Conservation (phyloP, 2,329 filamentous ascomycete species). For the Penicillium sp. region DNA sequence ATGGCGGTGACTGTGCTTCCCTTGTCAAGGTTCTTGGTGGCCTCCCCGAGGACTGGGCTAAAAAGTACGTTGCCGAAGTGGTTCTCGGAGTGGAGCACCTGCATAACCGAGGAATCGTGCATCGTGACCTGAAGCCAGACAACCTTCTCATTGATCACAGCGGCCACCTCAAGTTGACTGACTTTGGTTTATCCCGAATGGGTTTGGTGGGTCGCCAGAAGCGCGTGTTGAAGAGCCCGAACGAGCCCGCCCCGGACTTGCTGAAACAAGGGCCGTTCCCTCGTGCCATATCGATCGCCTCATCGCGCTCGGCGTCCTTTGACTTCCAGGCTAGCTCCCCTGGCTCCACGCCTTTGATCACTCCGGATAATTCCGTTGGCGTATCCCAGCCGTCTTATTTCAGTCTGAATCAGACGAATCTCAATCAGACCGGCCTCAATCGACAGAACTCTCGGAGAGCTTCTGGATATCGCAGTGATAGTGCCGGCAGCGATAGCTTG, state of each 20-base stretch:
- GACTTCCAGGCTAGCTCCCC: slow-evolving; percentile 85
- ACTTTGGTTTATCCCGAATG: slow-evolving; percentile 97
- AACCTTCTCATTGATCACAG: slow-evolving; percentile 96
- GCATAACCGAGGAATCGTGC: slow-evolving; percentile 90
- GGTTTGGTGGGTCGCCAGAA: slow-evolving; percentile 95
- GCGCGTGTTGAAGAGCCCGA: slow-evolving; percentile 74
- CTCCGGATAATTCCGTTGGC: slow-evolving; percentile 67
- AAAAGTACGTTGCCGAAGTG: slow-evolving; percentile 95
- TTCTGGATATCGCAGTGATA: slow-evolving; percentile 86
- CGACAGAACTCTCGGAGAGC: slow-evolving; percentile 66
- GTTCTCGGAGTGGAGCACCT: slow-evolving; percentile 96
- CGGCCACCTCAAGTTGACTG: slow-evolving; percentile 93
- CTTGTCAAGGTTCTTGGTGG: slow-evolving; percentile 92
- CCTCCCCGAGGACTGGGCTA: slow-evolving; percentile 94
- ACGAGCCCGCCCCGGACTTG: slow-evolving; percentile 86
- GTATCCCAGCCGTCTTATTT: slow-evolving; percentile 92
- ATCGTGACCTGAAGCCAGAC: slow-evolving; percentile 94
- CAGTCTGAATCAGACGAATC: slow-evolving; percentile 55
- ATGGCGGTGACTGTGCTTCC: slow-evolving; percentile 94
- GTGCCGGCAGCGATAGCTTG: slow-evolving; percentile 82
- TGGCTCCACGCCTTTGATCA: slow-evolving; percentile 80
- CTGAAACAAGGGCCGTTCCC: slow-evolving; percentile 91
- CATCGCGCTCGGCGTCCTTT: slow-evolving; percentile 90
- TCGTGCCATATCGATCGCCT: slow-evolving; percentile 78
- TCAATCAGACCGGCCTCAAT: slow-evolving; percentile 54